Evolutionary conservation across 495 filamentous ascomycete genomes (phyloP).

Genomic region (Geoglossum glabrum): DNA sequence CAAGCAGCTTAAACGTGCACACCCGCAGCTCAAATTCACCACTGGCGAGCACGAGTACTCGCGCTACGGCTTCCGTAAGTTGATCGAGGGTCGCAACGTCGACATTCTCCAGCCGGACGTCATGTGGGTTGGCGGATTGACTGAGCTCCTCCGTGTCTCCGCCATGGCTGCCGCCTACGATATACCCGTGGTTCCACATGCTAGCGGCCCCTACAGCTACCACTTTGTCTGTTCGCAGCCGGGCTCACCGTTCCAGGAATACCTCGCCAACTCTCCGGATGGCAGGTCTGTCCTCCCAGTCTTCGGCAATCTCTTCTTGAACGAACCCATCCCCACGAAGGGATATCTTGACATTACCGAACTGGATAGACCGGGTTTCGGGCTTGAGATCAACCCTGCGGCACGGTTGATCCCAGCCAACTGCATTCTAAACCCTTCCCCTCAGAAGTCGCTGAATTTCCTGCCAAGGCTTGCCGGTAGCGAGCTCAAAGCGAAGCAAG

Average conservation of each 20-base stretch:
- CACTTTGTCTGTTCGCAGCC: constrained; percentile 82
- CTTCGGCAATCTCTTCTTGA: constrained; percentile 75
- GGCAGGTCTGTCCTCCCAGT: constrained; percentile 75
- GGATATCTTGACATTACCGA: constrained; percentile 60
- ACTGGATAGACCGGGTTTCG: constrained; percentile 80
- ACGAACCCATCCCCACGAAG: constrained; percentile 72
- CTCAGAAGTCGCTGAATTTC: constrained; percentile 30
- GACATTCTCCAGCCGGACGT: constrained; percentile 91
- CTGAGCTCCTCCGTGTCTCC: constrained; percentile 73
- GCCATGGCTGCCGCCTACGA: constrained; percentile 83
- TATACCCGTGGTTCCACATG: constrained; percentile 84
- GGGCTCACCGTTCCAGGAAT: constrained; percentile 87
- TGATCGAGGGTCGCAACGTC: constrained; percentile 76
- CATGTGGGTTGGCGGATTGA: constrained; percentile 91
- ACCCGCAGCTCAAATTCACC: constrained; percentile 81
- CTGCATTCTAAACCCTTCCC: constrained; percentile 51
- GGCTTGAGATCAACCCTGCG: constrained; percentile 61
- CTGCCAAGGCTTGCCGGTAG: too few relatives aligned
- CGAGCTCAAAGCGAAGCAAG: not conserved
- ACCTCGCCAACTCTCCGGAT: constrained; percentile 77
- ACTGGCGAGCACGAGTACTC: constrained; percentile 92
- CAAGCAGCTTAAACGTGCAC: constrained; percentile 67
- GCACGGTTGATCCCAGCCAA: constrained; percentile 59
- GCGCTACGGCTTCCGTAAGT: constrained; percentile 79
- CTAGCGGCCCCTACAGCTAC: constrained; percentile 81